A percentile compares a stretch with the other conserved stretches of the same genome.
These are phyloP conservation scores for Artemisia argyi DNA, from an alignment of 129 eudicot species.

Conservation along the genomic window DNA sequence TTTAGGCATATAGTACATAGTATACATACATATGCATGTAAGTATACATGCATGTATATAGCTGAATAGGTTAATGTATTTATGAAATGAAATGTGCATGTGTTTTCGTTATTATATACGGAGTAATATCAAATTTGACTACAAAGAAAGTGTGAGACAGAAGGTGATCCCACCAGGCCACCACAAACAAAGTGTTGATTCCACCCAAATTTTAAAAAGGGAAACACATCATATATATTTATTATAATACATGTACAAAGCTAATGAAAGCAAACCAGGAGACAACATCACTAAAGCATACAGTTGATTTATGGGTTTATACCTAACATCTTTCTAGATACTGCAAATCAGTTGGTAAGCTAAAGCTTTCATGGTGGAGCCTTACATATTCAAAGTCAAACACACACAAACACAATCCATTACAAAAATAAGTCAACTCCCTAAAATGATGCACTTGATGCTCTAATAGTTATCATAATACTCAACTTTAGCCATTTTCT, in stretches of 20 bases:
- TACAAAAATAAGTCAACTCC: background rate
- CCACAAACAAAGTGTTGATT: conserved; percentile 20
- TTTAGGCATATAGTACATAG: no score
- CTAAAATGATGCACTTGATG: conserved; percentile 30
- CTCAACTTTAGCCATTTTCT: conserved; percentile 27
- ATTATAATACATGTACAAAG: conserved; percentile 17
- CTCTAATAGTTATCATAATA: conserved; percentile 26
- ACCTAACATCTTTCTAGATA: conserved; percentile 35
- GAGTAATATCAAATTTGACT: background rate
- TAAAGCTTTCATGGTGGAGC: conserved; percentile 33
- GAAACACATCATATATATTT: conserved; percentile 3
- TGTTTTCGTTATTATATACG: no score
- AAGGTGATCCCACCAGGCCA: conserved; percentile 14
- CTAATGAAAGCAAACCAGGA: conserved; percentile 33
- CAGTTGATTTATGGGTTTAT: conserved; percentile 28
- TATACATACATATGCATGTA: no score
- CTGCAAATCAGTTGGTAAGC: conserved; percentile 26
- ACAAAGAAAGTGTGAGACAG: background rate
- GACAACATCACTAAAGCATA: conserved; percentile 28
- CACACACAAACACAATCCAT: no score
- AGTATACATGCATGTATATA: no score
- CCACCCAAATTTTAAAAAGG: conserved; percentile 5
- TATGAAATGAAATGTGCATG: no score
- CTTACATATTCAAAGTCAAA: conserved; percentile 40
- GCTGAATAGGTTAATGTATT: no score